Evolutionary conservation across 768 basidiomycete species (phyloP), one percentile per base, ranked within the genome.

Genomic region (Tremella yokohamensis): DNA sequence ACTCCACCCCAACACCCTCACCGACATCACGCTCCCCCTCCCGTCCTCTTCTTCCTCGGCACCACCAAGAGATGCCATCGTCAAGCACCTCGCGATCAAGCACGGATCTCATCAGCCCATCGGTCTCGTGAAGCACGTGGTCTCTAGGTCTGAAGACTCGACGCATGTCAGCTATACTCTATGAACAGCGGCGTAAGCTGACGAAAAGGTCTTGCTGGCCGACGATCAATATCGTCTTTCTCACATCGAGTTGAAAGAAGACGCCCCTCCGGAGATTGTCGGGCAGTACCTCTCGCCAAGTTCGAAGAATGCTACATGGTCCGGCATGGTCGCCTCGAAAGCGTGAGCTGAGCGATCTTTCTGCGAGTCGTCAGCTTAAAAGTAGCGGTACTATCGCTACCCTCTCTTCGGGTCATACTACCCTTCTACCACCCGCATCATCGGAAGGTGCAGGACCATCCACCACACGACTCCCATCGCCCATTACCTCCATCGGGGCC

Each of bases 1-100:
- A 2, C 54, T 74, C 2, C 62, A 70, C 47, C 70, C 74, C 12
- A 72, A 70, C 52, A 66, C 72, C 25, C 57, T 76, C 18, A 53
- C 66, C 16, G 72, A 74, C 57, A 25, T 73, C 16, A 52, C 67
- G 12, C 58, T 71, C 49, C 63, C 72, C 16, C 40, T 53, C 29
- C 52, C 60, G n/a, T n/a, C n/a, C 9, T 49, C 50, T n/a, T 49
- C 60, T 11, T n/a, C 54, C 8, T 49, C 57, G n/a, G 45, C 60
- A 4, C 40, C 58, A 6, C 44, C 62, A 6, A 53, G 61, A 3
- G 67, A 69, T 38, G 63, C 69, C 12, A 65, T 74, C 51, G 71
- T 76, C 47, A 54, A 64, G 39, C 67, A 74, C 45, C 61, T 73
- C 3, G 57, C 68, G 15, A 61, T 67, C 42, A 69, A 68, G 34